Conservation (phyloP, 192 early-diverging fungal genomes). For the Coemansia erecta region DNA sequence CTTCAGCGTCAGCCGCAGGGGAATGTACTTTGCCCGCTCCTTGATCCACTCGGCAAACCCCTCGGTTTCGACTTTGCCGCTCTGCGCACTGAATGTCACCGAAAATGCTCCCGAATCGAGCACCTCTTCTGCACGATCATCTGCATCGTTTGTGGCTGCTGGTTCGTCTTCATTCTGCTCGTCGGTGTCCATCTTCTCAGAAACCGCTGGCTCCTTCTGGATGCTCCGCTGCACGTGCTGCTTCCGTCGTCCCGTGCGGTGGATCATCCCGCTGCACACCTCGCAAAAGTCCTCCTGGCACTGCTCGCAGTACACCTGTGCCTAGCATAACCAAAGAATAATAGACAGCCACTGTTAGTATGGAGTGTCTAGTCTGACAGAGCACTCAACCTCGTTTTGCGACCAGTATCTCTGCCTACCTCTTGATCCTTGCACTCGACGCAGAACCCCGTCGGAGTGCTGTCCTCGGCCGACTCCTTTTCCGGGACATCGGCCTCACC, state of each 20-base stretch:
- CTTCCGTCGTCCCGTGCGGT: constrained; percentile 72
- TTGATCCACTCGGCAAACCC: constrained; percentile 77
- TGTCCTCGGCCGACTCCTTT: constrained; percentile 17
- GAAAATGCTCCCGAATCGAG: constrained; percentile 30
- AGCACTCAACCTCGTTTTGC: neutral
- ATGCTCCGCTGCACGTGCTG: constrained; percentile 55
- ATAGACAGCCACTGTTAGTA: neutral
- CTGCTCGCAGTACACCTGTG: constrained; percentile 65
- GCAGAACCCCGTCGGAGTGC: constrained; percentile 71
- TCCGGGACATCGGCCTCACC: constrained; percentile 1
- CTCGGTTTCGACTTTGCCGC: constrained; percentile 40
- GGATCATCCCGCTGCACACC: constrained; percentile 85
- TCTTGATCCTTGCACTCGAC: constrained; percentile 85
- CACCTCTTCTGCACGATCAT: neutral
- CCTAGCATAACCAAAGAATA: constrained; percentile 18
- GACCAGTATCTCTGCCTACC: constrained; percentile 20
- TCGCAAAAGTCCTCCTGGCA: constrained; percentile 89
- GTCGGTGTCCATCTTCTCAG: neutral
- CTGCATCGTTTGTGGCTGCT: neutral
- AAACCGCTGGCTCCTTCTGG: constrained; percentile 6
- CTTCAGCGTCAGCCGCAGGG: constrained; percentile 80
- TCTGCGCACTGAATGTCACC: constrained; percentile 42
- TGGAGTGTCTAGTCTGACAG: neutral
- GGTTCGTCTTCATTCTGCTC: constrained; percentile 4
- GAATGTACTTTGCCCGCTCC: constrained; percentile 90